phyloP scores from a whole-genome alignment of 306 rosid species.

The Oemleria cerasiformis region DNA sequence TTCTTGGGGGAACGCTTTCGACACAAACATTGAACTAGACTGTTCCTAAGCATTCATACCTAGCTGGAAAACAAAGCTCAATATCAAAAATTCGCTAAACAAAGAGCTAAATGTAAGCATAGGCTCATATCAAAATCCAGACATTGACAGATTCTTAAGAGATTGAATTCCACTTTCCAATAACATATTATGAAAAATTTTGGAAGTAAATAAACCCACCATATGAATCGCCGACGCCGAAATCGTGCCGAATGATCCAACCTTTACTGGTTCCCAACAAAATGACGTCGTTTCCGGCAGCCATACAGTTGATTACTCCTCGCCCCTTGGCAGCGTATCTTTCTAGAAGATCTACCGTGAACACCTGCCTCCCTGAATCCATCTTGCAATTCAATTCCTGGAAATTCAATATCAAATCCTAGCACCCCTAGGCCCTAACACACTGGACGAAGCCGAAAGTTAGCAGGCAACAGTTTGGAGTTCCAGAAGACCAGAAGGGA shows the following conservation, averaged over 20 bases:
- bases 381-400: constrained; percentile 34
- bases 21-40: not conserved
- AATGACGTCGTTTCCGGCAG: constrained; percentile 93
- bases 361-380: constrained; percentile 84
- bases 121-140: not conserved
- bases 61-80: not conserved
- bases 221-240: constrained; percentile 76
- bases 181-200: no score
- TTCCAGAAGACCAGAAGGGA: not conserved
- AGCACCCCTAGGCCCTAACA: not conserved
- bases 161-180: not conserved
- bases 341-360: constrained; percentile 90
- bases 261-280: constrained; percentile 91
- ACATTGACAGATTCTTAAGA: not conserved
- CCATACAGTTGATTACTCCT: constrained; percentile 83
- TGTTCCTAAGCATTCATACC: not conserved
- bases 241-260: constrained; percentile 93
- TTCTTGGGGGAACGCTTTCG: no score
- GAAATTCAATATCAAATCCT: not conserved
- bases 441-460: not conserved
- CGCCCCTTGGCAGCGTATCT: constrained; percentile 88
- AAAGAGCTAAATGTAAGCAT: not conserved
- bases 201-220: constrained; percentile 38
- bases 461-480: not conserved
- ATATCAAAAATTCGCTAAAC: not conserved